A percentile compares a stretch with the other conserved stretches of the same genome.
Evolutionary conservation across 345 rosid genomes (phyloP).

Genomic region (Anastatica hierochuntica): DNA sequence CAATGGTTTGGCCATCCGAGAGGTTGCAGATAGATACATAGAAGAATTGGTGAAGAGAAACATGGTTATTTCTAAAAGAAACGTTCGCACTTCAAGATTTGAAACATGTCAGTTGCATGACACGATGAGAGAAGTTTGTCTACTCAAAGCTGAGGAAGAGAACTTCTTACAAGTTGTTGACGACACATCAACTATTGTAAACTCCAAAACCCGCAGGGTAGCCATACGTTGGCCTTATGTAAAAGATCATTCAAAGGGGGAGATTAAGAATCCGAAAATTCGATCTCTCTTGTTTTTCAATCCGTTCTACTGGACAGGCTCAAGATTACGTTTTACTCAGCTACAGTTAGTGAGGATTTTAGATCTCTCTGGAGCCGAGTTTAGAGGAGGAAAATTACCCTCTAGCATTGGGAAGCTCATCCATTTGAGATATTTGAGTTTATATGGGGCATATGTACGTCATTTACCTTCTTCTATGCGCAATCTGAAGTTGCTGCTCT

Average conservation of each 20-base stretch:
- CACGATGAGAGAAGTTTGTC: constrained; percentile 14
- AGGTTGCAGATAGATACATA: constrained; percentile 15
- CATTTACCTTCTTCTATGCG: constrained; percentile 6
- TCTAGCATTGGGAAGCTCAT: constrained; percentile 26
- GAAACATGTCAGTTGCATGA: constrained; percentile 9
- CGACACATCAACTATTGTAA: not conserved
- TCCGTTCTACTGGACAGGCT: too few species aligned
- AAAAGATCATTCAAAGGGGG: too few species aligned
- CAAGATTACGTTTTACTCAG: not conserved
- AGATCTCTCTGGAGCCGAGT: constrained; percentile 6
- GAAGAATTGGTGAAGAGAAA: constrained; percentile 20
- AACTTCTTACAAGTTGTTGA: not conserved
- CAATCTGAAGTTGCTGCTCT: not conserved
- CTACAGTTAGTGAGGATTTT: constrained; percentile 22
- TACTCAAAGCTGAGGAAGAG: constrained; percentile 14
- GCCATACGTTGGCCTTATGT: not conserved
- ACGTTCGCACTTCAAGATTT: not conserved
- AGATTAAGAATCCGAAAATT: not conserved
- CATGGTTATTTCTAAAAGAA: constrained; percentile 21
- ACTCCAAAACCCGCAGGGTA: not conserved
- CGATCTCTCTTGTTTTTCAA: not conserved
- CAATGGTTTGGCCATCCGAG: constrained; percentile 7
- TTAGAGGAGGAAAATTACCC: not conserved
- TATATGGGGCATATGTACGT: rapidly evolving
- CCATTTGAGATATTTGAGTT: constrained; percentile 20